phyloP scores from a whole-genome alignment of 805 yeast genomes.

The Kuraishia hungarica region DNA sequence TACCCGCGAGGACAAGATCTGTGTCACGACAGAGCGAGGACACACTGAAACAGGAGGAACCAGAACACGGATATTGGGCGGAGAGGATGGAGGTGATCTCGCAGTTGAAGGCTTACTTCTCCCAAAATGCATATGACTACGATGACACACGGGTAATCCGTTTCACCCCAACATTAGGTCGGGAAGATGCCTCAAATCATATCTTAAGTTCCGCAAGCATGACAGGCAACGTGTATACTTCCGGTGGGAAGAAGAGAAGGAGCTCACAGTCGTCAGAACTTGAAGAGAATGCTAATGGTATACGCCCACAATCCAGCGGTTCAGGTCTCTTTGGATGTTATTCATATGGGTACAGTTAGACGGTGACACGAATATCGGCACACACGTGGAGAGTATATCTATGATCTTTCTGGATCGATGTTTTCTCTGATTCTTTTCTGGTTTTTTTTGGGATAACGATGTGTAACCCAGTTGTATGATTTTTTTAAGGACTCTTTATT shows the following conservation, averaged over 20 bases:
- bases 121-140: background rate
- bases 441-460: background rate
- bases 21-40: background rate
- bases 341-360: constrained; percentile 1
- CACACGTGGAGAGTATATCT: too few relatives aligned
- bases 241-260: background rate
- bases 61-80: background rate
- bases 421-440: too few relatives aligned
- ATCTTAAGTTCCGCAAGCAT: background rate
- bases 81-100: background rate
- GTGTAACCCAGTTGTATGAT: background rate
- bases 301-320: background rate
- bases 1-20: background rate
- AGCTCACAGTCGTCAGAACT: background rate
- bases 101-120: background rate
- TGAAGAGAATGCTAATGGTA: background rate
- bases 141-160: background rate
- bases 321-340: background rate
- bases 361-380: background rate
- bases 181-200: background rate
- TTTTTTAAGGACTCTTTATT: background rate
- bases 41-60: background rate
- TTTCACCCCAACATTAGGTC: background rate
- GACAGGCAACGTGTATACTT: background rate
- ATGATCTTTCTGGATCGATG: background rate